Conservation (phyloP, 495 filamentous ascomycete genomes). For the Penicillium waksmanii region DNA sequence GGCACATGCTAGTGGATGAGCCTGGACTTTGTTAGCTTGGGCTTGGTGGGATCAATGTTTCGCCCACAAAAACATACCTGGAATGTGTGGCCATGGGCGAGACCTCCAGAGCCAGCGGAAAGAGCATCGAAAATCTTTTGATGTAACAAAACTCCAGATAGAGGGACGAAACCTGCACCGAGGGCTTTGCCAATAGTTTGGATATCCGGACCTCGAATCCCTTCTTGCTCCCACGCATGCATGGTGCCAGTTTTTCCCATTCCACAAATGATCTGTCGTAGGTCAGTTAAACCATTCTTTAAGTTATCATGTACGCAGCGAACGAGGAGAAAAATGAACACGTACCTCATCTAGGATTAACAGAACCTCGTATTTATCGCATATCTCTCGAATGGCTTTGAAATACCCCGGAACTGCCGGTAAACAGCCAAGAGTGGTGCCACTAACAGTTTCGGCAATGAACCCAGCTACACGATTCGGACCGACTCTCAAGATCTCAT, state of each 20-base stretch:
- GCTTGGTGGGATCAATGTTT: background rate
- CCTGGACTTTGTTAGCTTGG: conserved; percentile 35
- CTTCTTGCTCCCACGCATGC: conserved; percentile 45
- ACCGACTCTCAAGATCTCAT: conserved; percentile 63
- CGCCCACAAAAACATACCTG: conserved; percentile 9
- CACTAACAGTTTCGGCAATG: conserved; percentile 64
- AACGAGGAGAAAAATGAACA: background rate
- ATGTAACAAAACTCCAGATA: conserved; percentile 40
- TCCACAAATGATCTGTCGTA: conserved; percentile 41
- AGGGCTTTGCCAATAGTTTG: conserved; percentile 47
- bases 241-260: conserved; percentile 43
- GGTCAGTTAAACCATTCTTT: background rate
- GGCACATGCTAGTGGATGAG: conserved; percentile 62
- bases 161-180: conserved; percentile 43
- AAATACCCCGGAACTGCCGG: conserved; percentile 44
- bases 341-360: conserved; percentile 47
- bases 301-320: no score
- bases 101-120: conserved; percentile 36
- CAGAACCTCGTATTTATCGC: conserved; percentile 44
- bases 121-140: conserved; percentile 38
- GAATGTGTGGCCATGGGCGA: conserved; percentile 62
- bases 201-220: conserved; percentile 42
- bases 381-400: conserved; percentile 38
- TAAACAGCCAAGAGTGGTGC: conserved; percentile 50
- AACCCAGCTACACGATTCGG: conserved; percentile 67